Base-by-base conservation (phyloP, 164 flowering plant genomes). In the Kingdonia uniflora region DNA sequence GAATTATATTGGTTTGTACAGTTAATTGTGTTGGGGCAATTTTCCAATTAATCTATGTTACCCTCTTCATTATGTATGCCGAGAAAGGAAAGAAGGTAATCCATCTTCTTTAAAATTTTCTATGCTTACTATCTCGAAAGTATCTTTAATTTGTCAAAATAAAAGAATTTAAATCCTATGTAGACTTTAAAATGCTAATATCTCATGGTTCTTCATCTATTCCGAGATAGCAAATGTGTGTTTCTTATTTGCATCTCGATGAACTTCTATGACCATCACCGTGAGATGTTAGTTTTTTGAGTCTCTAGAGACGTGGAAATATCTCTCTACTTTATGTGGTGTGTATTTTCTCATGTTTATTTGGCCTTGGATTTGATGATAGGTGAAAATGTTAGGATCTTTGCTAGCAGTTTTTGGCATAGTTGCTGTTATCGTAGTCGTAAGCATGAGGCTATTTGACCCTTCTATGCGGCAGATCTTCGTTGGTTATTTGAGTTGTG, bases 11-110 rank as follows among this genome's bases (percentile, higher is more conserved):
- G 66, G 81, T 85, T 51, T 73, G 75, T 10, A 82, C 90, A 0
- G 95, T 82, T 61, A 85, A 85, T 63, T 79, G 85, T 11, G 25
- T 79, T 50, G 87, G 95, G 47, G 90, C 81, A 0, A 43, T 76
- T 56, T 85, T 83, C 71, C 95, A 85, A 60, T 62, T 76, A 24
- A 38, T 63, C 39, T 82, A 85, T 66, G 50, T 81, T 15, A 38
- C 19, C 49, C 58, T 83, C 57, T 85, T 74, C 71, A 69, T 78
- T 44, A 19, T 57, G 6, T 71, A 65, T 63, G 85, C 90, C 13
- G 81, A 79, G 7, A 74, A 63, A 48, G 33, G 26, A 5, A 80
- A 68, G 23, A 82, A 77, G 86, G 86, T 78, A 53, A 44, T 19
- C n/a, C 22, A 11, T 44, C 61, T 15, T 8, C 35, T 29, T 8